These are phyloP conservation scores for Fusarium sp. DNA, from an alignment of 2,329 filamentous ascomycete species.

Conservation along the genomic window DNA sequence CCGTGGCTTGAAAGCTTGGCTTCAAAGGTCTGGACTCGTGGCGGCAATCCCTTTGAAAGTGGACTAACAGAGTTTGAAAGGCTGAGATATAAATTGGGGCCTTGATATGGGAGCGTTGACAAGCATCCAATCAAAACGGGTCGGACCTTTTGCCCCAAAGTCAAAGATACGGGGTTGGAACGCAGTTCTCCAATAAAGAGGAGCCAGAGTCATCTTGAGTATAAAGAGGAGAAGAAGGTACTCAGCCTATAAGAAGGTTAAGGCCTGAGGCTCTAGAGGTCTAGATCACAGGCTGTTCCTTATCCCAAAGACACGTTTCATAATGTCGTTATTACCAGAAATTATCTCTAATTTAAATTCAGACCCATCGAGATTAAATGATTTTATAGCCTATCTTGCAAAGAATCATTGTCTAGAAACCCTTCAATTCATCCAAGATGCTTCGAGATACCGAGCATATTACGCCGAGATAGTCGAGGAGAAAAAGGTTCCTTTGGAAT, in stretches of 20 bases:
- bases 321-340: not conserved
- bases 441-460: not conserved
- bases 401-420: not conserved
- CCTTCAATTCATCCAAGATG: not conserved
- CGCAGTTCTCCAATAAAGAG: too few species aligned
- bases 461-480: not conserved
- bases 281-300: not conserved
- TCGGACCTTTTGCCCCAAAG: too few species aligned
- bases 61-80: not conserved
- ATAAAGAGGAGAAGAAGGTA: not conserved
- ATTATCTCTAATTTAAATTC: not conserved
- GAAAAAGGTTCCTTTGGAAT: not conserved
- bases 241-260: not conserved
- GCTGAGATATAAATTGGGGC: not conserved
- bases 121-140: not conserved
- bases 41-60: not conserved
- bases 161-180: too few species aligned
- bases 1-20: not conserved
- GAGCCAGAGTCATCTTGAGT: too few species aligned
- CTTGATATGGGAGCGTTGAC: not conserved
- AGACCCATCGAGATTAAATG: not conserved
- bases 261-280: not conserved
- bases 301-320: not conserved
- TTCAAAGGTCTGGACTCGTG: not conserved
- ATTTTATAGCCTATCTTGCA: constrained; percentile 21